These are phyloP conservation scores for Backusella australiensis DNA, from an alignment of 192 early-diverging fungal species.

Conservation along the genomic window DNA sequence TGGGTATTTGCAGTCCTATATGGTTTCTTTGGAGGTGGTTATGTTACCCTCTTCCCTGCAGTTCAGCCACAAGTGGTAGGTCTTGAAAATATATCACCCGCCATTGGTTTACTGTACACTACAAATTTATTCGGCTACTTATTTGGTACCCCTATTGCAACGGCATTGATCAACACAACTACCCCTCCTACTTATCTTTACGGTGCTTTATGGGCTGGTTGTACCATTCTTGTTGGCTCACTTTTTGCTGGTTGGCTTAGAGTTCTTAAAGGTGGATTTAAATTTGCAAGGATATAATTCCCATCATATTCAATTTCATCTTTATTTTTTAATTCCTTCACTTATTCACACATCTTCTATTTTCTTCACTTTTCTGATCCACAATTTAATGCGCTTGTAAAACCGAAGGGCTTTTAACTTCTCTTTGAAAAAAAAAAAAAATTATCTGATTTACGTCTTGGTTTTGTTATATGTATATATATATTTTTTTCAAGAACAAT, in stretches of 20 bases:
- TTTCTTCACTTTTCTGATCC: background rate
- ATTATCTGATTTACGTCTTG: too few relatives aligned
- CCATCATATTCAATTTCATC: background rate
- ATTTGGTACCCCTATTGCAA: constrained; percentile 40
- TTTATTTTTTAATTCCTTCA: background rate
- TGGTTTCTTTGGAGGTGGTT: constrained; percentile 49
- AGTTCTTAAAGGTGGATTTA: constrained; percentile 19
- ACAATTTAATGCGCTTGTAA: too few relatives aligned
- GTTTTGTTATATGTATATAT: too few relatives aligned
- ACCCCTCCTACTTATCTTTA: constrained; percentile 12
- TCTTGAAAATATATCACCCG: constrained; percentile 32
- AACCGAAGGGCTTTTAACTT: too few relatives aligned
- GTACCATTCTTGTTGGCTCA: constrained; percentile 16
- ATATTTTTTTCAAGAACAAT: too few relatives aligned
- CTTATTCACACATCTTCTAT: background rate
- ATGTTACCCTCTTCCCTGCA: constrained; percentile 38
- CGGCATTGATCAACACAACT: constrained; percentile 25
- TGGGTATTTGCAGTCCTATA: constrained; percentile 42
- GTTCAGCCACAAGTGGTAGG: constrained; percentile 39
- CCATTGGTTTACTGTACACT: constrained; percentile 38
- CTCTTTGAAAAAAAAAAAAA: too few relatives aligned
- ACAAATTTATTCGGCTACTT: constrained; percentile 46
- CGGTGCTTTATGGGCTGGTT: constrained; percentile 20
- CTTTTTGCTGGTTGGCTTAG: constrained; percentile 21
- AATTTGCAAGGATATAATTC: constrained; percentile 9